These are phyloP conservation scores for Vanderwaltozyma tropicalis DNA, from an alignment of 805 yeast genomes.

Conservation along the genomic window DNA sequence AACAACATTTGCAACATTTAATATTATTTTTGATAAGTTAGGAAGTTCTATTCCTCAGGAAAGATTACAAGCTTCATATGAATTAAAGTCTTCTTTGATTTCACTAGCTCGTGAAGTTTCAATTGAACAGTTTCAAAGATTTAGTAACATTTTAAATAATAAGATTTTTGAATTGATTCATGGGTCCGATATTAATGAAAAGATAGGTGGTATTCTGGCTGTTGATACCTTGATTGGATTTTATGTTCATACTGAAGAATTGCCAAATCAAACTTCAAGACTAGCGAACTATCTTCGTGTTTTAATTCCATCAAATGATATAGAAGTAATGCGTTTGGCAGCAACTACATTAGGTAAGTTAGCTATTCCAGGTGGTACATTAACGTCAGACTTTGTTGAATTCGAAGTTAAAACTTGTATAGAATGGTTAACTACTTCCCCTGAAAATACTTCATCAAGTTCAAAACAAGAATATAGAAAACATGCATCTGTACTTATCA, in stretches of 20 bases:
- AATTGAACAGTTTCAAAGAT: constrained; percentile 69
- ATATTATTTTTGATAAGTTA: constrained; percentile 30
- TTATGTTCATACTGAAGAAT: constrained; percentile 73
- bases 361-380: constrained; percentile 80
- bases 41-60: constrained; percentile 29
- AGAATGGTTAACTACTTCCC: constrained; percentile 73
- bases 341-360: constrained; percentile 79
- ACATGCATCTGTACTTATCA: constrained; percentile 81
- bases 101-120: constrained; percentile 72
- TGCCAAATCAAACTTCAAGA: constrained; percentile 80
- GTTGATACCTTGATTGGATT: constrained; percentile 79
- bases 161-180: constrained; percentile 78
- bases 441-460: constrained; percentile 27
- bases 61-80: constrained; percentile 48
- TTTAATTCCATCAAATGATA: constrained; percentile 70
- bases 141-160: constrained; percentile 77
- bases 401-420: constrained; percentile 80
- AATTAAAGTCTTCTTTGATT: constrained; percentile 57
- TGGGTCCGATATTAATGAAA: constrained; percentile 57
- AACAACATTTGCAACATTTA: constrained; percentile 25
- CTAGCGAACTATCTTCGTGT: constrained; percentile 81
- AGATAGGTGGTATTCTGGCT: constrained; percentile 86
- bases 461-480: constrained; percentile 78
- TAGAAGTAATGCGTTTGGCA: constrained; percentile 77
- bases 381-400: constrained; percentile 88